Percentiles rank a stretch among this genome's conserved stretches.
Evolutionary conservation across 192 early-diverging fungal species (phyloP).

Genomic region (Geranomyces michiganensis): DNA sequence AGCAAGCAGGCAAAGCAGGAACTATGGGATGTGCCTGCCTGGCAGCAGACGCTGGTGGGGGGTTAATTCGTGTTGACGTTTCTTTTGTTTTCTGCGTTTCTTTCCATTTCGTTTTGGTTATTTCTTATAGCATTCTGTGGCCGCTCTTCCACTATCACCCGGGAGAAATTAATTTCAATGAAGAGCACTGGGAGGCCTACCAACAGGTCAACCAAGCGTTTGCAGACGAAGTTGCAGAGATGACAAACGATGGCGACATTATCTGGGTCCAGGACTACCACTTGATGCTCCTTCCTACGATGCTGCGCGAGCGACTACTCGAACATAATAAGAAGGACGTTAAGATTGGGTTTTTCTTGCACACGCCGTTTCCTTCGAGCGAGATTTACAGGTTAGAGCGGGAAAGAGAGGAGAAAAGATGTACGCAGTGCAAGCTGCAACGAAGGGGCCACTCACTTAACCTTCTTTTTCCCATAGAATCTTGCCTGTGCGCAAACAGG

Average conservation of each 20-base stretch:
- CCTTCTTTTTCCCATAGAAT: slow-evolving; percentile 53
- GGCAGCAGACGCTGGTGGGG: no score
- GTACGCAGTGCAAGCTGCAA: neutral
- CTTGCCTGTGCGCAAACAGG: slow-evolving; percentile 90
- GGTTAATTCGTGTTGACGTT: no score
- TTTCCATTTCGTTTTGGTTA: neutral
- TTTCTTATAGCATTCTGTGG: slow-evolving; percentile 83
- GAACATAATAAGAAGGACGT: slow-evolving; percentile 66
- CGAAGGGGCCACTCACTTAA: neutral
- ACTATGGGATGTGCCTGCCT: no score
- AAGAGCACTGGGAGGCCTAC: slow-evolving; percentile 94
- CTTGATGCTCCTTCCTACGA: slow-evolving; percentile 90
- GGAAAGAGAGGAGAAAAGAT: neutral
- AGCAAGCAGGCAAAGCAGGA: neutral
- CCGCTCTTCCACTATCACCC: slow-evolving; percentile 99
- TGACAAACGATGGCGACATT: slow-evolving; percentile 77
- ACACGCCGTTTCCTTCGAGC: slow-evolving; percentile 95
- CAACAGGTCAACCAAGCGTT: slow-evolving; percentile 89
- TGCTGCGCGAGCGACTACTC: slow-evolving; percentile 69
- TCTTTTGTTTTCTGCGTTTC: no score
- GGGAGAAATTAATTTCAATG: slow-evolving; percentile 96
- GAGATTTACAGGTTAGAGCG: slow-evolving; percentile 86
- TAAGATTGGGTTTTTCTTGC: slow-evolving; percentile 98
- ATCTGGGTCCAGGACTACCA: slow-evolving; percentile 87
- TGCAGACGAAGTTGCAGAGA: slow-evolving; percentile 85